Evolutionary conservation across 2,329 filamentous ascomycete species (phyloP).

Genomic region (Sphaerulina populicola): DNA sequence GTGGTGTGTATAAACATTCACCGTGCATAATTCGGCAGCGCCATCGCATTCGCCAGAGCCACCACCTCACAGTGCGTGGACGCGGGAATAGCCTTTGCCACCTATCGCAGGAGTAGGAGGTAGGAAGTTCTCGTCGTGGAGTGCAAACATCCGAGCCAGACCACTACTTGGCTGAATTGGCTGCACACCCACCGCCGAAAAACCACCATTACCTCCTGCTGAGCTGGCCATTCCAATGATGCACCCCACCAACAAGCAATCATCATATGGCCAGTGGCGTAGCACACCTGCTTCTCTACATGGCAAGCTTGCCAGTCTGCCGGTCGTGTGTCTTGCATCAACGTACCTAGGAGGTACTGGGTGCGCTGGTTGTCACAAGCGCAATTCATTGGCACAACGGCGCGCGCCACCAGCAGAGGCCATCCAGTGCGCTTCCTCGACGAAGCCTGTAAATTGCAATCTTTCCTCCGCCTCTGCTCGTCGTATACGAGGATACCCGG

Average conservation of each 20-base stretch:
- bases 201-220: neutral
- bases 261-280: neutral
- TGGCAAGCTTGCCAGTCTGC: neutral
- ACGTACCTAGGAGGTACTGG: neutral
- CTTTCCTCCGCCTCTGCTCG: no score
- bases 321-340: neutral
- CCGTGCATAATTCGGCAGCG: neutral
- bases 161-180: neutral
- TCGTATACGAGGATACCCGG: no score
- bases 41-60: neutral
- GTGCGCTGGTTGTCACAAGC: neutral
- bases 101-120: neutral
- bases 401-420: neutral
- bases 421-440: no score
- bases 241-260: neutral
- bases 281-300: neutral
- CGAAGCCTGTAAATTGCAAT: no score
- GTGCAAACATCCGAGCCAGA: slow-evolving; percentile 2
- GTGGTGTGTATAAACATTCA: no score
- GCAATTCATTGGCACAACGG: neutral
- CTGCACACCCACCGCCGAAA: neutral
- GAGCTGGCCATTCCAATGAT: neutral
- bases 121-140: neutral
- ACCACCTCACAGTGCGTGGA: neutral
- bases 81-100: neutral